Evolutionary conservation across 2,329 filamentous ascomycete genomes (phyloP), one percentile per base, ranked within the genome.

Genomic region (Hymenoscyphus repandus): DNA sequence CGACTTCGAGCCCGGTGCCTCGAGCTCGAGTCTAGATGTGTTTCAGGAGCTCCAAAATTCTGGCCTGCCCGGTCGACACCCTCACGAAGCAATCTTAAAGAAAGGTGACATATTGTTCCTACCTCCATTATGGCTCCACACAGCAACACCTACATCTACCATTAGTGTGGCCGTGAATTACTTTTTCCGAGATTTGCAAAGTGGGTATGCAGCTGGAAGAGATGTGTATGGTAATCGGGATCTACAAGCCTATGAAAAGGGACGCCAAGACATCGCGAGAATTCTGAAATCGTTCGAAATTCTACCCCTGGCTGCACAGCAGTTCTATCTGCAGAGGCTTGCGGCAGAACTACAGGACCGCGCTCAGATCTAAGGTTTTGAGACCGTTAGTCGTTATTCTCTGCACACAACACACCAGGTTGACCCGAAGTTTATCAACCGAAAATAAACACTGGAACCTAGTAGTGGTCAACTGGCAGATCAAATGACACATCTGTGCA

Each of bases 211-310:
- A 1, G 67, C 77, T 1, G 90, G 90, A 1, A 79, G 83, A 57
- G 90, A 96, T 65, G 85, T 95, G 0, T 96, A 96, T 64, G 90
- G 88, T 1, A 96, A 95, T 64, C 77, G 89, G 36, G 91, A 96
- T 67, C 68, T 96, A 45, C 85, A 86, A 36, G 86, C 85, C 1
- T 95, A 95, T 64, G 89, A 95, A 65, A 90, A 87, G 61, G 88
- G 86, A 0, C 76, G 90, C 47, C 76, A 79, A 56, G 87, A 92
- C 60, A 69, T 95, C 5, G 75, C 79, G 40, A 84, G 80, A 58
- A 83, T 95, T 22, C 69, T 72, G 0, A 80, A 75, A 53, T 74
- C 74, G 2, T 90, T 92, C 63, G 75, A 78, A 36, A 78, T 74
- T 9, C 58, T 92, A 27, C 86, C 88, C 2, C 66, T 68, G 22